Evolutionary conservation across 2,329 filamentous ascomycete genomes (phyloP).

Genomic region (Escovopsis sp.): DNA sequence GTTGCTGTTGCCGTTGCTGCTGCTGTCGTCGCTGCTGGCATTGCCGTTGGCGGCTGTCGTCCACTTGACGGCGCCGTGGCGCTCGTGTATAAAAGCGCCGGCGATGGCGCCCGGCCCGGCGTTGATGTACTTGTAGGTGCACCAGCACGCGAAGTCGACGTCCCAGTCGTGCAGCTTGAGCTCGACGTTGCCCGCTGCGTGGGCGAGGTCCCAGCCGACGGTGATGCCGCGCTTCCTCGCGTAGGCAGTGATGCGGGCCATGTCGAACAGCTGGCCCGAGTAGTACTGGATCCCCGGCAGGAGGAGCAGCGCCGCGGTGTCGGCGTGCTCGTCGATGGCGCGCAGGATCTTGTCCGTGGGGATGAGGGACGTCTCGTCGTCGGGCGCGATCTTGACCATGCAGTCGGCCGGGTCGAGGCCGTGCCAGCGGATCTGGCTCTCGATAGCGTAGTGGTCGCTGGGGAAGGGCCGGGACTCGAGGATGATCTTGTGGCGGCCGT

Average conservation of each 20-base stretch:
- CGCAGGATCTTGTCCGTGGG: slow-evolving; percentile 56
- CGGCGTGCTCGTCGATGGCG: slow-evolving; percentile 59
- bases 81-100: slow-evolving; percentile 66
- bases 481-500: slow-evolving; percentile 58
- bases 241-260: slow-evolving; percentile 60
- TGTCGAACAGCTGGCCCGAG: slow-evolving; percentile 78
- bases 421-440: slow-evolving; percentile 65
- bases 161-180: slow-evolving; percentile 73
- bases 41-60: slow-evolving; percentile 21
- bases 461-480: slow-evolving; percentile 86
- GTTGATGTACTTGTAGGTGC: slow-evolving; percentile 90
- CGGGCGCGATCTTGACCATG: slow-evolving; percentile 60
- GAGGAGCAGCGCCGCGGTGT: slow-evolving; percentile 58
- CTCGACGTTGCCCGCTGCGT: slow-evolving; percentile 72
- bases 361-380: slow-evolving; percentile 39
- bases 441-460: slow-evolving; percentile 72
- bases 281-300: slow-evolving; percentile 87
- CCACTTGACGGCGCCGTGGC: slow-evolving; percentile 43
- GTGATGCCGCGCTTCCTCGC: slow-evolving; percentile 56
- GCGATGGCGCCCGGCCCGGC: slow-evolving; percentile 69
- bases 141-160: slow-evolving; percentile 87
- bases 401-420: slow-evolving; percentile 48
- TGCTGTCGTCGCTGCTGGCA: no score
- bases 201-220: slow-evolving; percentile 79
- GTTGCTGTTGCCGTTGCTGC: no score